phyloP scores from a whole-genome alignment of 2,329 filamentous ascomycete species.

The Exophiala sp. region DNA sequence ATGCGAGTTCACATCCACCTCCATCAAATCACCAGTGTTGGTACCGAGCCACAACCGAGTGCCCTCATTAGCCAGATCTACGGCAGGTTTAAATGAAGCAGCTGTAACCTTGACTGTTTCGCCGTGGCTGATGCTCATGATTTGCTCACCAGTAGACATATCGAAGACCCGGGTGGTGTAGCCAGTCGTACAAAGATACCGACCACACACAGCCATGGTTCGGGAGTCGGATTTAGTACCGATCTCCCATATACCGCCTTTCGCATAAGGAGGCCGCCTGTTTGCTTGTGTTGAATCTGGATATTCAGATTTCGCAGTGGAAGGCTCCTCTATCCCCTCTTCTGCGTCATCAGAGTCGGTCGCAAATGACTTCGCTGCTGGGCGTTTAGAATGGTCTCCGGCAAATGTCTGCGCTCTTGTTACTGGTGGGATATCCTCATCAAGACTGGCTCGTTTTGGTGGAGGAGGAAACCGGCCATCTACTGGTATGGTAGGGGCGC shows the following conservation, averaged over 20 bases:
- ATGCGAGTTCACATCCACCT: conserved; percentile 74
- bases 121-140: conserved; percentile 75
- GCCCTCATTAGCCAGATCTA: conserved; percentile 72
- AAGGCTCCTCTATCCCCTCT: conserved; percentile 42
- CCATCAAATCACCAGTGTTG: conserved; percentile 78
- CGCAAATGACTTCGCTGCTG: conserved; percentile 24
- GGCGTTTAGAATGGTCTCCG: conserved; percentile 5
- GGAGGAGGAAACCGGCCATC: conserved; percentile 32
- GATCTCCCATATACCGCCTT: conserved; percentile 68
- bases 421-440: conserved; percentile 7
- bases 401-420: conserved; percentile 16
- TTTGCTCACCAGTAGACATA: conserved; percentile 68
- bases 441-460: conserved; percentile 30
- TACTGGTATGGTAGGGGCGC: conserved; percentile 25
- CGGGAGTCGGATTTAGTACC: conserved; percentile 79
- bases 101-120: conserved; percentile 79
- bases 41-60: conserved; percentile 82
- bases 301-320: conserved; percentile 57
- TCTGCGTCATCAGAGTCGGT: conserved; percentile 50
- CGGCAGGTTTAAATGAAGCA: conserved; percentile 76
- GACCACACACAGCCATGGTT: conserved; percentile 79
- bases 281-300: conserved; percentile 82
- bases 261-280: conserved; percentile 70
- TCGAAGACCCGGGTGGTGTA: conserved; percentile 86
- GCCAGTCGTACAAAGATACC: conserved; percentile 79